Conservation (phyloP, 192 early-diverging fungal genomes). For the Dissophora globulifera region DNA sequence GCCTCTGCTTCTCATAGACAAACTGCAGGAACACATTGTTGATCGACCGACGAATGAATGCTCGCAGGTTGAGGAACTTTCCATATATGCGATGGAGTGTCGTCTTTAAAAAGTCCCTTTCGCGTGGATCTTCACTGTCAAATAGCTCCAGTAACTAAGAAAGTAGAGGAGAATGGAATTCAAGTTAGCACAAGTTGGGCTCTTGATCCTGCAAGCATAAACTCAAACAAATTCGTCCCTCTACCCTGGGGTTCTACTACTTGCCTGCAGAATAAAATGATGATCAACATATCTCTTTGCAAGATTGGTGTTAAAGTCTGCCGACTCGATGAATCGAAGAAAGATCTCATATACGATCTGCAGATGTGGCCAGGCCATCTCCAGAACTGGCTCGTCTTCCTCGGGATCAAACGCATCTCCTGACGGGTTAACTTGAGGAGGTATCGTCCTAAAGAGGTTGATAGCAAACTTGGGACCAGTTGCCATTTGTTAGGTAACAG, state of each 20-base stretch:
- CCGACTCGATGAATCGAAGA: slow-evolving; percentile 96
- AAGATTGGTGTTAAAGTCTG: slow-evolving; percentile 96
- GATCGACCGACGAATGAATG: slow-evolving; percentile 97
- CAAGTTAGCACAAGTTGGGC: too few species aligned
- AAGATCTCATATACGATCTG: slow-evolving; percentile 99
- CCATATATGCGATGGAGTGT: slow-evolving; percentile 98
- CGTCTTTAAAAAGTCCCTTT: slow-evolving; percentile 98
- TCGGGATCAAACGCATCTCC: slow-evolving; percentile 99
- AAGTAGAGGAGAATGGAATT: not conserved
- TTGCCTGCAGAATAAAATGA: slow-evolving; percentile 90
- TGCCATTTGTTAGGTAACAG: too few species aligned
- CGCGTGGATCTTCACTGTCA: slow-evolving; percentile 98
- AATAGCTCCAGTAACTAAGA: slow-evolving; percentile 96
- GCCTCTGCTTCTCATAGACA: slow-evolving; percentile 95
- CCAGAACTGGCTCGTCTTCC: slow-evolving; percentile 98
- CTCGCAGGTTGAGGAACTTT: slow-evolving; percentile 96
- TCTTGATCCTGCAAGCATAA: too few species aligned
- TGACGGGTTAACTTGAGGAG: slow-evolving; percentile 93
- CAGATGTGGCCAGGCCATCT: slow-evolving; percentile 97
- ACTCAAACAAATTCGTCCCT: too few species aligned
- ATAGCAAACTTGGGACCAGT: slow-evolving; percentile 86
- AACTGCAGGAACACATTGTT: slow-evolving; percentile 99
- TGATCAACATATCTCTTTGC: slow-evolving; percentile 98
- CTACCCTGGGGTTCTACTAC: not conserved
- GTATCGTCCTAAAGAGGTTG: slow-evolving; percentile 98